Conservation (phyloP, 768 basidiomycete species). For the Sarcomyxa edulis region DNA sequence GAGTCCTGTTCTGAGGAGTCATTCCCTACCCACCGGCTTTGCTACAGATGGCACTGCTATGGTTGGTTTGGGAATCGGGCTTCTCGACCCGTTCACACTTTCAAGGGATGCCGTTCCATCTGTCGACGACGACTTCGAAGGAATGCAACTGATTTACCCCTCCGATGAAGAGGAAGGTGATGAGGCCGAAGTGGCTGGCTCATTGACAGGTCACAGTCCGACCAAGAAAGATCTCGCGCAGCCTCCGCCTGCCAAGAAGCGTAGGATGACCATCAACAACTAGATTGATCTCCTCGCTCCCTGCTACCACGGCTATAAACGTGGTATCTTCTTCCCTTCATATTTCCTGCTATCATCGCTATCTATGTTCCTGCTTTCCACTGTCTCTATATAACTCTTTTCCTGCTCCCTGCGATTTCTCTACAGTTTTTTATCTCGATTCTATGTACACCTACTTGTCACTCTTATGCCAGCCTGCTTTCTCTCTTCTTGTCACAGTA, state of each 20-base stretch:
- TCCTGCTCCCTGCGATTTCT: too few species aligned
- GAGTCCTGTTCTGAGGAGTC: slow-evolving; percentile 43
- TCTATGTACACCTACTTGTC: slow-evolving; percentile 5
- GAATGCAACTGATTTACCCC: slow-evolving; percentile 20
- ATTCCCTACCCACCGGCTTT: slow-evolving; percentile 23
- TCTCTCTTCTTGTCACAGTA: slow-evolving; percentile 2
- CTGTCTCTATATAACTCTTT: too few species aligned
- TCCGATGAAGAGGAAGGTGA: slow-evolving; percentile 21
- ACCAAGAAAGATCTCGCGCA: not conserved
- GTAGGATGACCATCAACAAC: slow-evolving; percentile 8
- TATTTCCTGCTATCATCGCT: not conserved
- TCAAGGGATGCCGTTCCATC: slow-evolving; percentile 20
- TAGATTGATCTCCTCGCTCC: too few species aligned
- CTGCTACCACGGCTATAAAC: too few species aligned
- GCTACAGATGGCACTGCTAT: not conserved
- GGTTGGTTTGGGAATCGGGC: slow-evolving; percentile 43
- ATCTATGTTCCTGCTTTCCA: slow-evolving; percentile 1
- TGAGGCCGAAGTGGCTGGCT: slow-evolving; percentile 2
- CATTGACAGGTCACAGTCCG: too few species aligned
- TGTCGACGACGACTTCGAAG: slow-evolving; percentile 27
- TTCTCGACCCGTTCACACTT: slow-evolving; percentile 51
- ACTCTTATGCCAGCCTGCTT: not conserved
- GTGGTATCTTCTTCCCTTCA: too few species aligned
- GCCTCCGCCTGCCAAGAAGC: slow-evolving; percentile 10
- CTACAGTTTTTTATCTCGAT: slow-evolving; percentile 7